These are phyloP conservation scores for Pontederia crassipes DNA, from an alignment of 176 grass and related monocot genomes.

Conservation along the genomic window DNA sequence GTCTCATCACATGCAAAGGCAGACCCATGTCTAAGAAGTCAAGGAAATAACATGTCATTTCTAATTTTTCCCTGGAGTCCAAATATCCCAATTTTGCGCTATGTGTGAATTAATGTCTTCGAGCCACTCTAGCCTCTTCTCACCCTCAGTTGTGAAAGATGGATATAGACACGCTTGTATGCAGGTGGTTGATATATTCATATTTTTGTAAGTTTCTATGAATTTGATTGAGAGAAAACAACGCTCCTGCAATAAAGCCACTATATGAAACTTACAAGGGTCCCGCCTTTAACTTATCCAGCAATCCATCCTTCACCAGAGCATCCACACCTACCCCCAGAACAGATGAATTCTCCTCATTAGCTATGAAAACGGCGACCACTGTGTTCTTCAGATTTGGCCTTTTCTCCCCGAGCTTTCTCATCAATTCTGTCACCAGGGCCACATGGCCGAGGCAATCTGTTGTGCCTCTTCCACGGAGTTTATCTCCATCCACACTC, in stretches of 20 bases:
- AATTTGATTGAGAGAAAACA: neutral
- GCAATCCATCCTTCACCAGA: conserved; percentile 70
- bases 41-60: too few relatives aligned
- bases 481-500: conserved; percentile 65
- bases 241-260: conserved; percentile 4
- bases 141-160: too few relatives aligned
- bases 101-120: too few relatives aligned
- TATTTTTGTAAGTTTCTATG: too few relatives aligned
- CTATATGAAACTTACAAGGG: conserved; percentile 53
- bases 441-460: conserved; percentile 94
- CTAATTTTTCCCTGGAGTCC: too few relatives aligned
- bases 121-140: too few relatives aligned
- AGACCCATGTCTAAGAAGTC: too few relatives aligned
- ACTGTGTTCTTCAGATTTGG: conserved; percentile 65
- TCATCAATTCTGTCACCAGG: conserved; percentile 79
- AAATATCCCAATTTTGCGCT: too few relatives aligned
- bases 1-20: too few relatives aligned
- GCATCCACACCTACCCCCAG: conserved; percentile 60
- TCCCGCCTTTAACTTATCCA: conserved; percentile 68
- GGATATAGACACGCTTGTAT: too few relatives aligned
- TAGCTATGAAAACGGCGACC: conserved; percentile 79
- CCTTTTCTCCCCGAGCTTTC: conserved; percentile 56
- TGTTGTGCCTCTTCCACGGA: conserved; percentile 68
- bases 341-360: conserved; percentile 82
- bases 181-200: too few relatives aligned